A percentile compares a stretch with the other conserved stretches of the same genome.
Evolutionary conservation across 2,329 filamentous ascomycete genomes (phyloP).

Genomic region (Paraphaeosphaeria sporulosa): DNA sequence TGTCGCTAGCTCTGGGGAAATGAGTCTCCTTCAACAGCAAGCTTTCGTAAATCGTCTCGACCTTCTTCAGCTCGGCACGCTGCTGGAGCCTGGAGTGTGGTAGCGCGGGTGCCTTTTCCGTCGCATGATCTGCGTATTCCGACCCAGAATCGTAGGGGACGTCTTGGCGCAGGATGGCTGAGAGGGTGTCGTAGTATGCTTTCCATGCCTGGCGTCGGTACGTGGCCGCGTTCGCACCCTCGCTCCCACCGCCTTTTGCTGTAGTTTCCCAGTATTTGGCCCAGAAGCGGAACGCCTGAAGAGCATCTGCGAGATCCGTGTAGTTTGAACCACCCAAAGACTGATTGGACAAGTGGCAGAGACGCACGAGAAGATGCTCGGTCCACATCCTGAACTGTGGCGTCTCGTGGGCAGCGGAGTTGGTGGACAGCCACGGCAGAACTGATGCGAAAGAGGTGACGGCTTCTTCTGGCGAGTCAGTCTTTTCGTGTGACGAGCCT

Average conservation of each 20-base stretch:
- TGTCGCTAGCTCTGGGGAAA: constrained; percentile 85
- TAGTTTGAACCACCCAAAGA: constrained; percentile 52
- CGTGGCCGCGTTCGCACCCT: constrained; percentile 29
- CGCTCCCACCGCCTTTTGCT: constrained; percentile 26
- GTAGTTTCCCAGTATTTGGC: constrained; percentile 67
- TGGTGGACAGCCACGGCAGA: constrained; percentile 67
- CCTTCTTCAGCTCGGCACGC: constrained; percentile 77
- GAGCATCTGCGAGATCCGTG: constrained; percentile 44
- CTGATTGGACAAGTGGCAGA: constrained; percentile 73
- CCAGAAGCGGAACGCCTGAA: constrained; percentile 68
- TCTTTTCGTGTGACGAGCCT: constrained; percentile 56
- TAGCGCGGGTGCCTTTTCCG: constrained; percentile 35
- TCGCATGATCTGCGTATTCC: constrained; percentile 20
- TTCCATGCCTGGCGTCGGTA: constrained; percentile 76
- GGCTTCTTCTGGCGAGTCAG: constrained; percentile 61
- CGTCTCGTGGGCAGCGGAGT: constrained; percentile 57
- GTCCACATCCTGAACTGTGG: constrained; percentile 77
- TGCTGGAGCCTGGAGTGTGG: constrained; percentile 56
- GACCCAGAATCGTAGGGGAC: constrained; percentile 64
- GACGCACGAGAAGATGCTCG: constrained; percentile 77
- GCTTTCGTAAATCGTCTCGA: constrained; percentile 81
- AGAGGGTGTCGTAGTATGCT: constrained; percentile 83
- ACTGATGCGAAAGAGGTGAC: constrained; percentile 71
- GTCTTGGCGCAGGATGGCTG: constrained; percentile 74
- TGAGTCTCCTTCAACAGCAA: constrained; percentile 78